Conservation (phyloP, 1,284 basidiomycete genomes). For the Apiotrichum mycotoxinovorans region DNA sequence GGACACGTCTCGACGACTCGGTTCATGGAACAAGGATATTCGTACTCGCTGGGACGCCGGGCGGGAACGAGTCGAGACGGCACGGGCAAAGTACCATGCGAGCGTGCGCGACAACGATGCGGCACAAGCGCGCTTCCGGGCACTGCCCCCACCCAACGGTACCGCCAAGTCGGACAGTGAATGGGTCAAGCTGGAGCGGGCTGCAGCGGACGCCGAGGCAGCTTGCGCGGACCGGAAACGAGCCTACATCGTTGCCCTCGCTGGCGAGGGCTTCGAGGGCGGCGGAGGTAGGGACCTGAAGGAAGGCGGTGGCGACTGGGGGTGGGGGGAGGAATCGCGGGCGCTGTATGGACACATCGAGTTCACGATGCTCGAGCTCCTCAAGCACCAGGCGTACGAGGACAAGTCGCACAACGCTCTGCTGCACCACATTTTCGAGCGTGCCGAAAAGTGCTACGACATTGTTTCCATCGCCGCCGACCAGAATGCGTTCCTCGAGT, state of each 20-base stretch:
- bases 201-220: constrained; percentile 14
- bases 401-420: constrained; percentile 17
- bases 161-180: constrained; percentile 9
- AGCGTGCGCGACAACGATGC: constrained; percentile 13
- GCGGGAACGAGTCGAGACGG: constrained; percentile 18
- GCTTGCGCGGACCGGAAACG: constrained; percentile 18
- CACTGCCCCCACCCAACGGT: constrained; percentile 8
- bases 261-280: constrained; percentile 19
- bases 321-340: constrained; percentile 26
- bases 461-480: constrained; percentile 13
- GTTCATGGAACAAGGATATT: constrained; percentile 19
- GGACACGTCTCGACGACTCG: constrained; percentile 14
- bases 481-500: constrained; percentile 35
- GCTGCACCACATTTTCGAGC: constrained; percentile 13
- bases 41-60: constrained; percentile 19
- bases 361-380: constrained; percentile 15
- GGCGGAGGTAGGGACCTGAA: constrained; percentile 15
- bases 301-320: constrained; percentile 19
- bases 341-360: constrained; percentile 21
- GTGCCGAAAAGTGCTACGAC: constrained; percentile 14
- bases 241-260: constrained; percentile 19
- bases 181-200: constrained; percentile 17
- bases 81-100: constrained; percentile 15
- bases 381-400: constrained; percentile 22
- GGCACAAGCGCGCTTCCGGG: constrained; percentile 10